A percentile compares a stretch with the other conserved stretches of the same genome.
phyloP scores from a whole-genome alignment of 305 asterid genomes.

The Coffea humblotiana region DNA sequence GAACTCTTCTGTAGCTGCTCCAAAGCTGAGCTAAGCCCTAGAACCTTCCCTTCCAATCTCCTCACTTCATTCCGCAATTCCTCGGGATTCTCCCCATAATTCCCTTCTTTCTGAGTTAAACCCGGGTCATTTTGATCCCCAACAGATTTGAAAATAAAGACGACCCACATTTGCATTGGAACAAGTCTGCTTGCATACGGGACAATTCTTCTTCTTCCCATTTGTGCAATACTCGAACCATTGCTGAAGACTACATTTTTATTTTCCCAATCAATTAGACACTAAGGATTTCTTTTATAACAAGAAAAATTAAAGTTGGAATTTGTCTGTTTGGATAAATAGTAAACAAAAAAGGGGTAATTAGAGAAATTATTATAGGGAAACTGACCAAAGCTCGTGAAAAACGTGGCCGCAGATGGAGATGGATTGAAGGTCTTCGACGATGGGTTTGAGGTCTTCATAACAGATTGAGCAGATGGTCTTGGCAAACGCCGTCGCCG shows the following conservation, averaged over 20 bases:
- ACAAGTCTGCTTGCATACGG: constrained; percentile 89
- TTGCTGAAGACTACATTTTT: constrained; percentile 66
- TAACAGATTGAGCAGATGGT: constrained; percentile 93
- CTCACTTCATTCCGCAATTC: constrained; percentile 63
- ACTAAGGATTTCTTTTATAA: background rate
- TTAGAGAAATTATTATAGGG: background rate
- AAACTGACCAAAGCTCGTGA: constrained; percentile 84
- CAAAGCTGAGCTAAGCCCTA: constrained; percentile 57
- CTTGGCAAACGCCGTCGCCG: constrained; percentile 47
- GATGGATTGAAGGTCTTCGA: constrained; percentile 84
- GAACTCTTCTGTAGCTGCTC: constrained; percentile 59
- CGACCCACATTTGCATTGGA: constrained; percentile 60
- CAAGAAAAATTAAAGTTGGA: no score
- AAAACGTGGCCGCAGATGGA: constrained; percentile 93
- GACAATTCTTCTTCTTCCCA: constrained; percentile 83
- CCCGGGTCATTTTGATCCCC: constrained; percentile 61
- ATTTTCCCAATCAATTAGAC: background rate
- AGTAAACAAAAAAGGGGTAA: no score
- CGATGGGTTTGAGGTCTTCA: constrained; percentile 85
- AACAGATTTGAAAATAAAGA: constrained; percentile 79
- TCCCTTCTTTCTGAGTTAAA: constrained; percentile 48
- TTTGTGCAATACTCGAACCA: constrained; percentile 94
- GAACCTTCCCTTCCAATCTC: constrained; percentile 74
- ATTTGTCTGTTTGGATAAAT: no score
- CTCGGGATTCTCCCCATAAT: constrained; percentile 38